Evolutionary conservation across 2,329 filamentous ascomycete genomes (phyloP), one percentile per base, ranked within the genome.

Genomic region (Sporothrix sp.): DNA sequence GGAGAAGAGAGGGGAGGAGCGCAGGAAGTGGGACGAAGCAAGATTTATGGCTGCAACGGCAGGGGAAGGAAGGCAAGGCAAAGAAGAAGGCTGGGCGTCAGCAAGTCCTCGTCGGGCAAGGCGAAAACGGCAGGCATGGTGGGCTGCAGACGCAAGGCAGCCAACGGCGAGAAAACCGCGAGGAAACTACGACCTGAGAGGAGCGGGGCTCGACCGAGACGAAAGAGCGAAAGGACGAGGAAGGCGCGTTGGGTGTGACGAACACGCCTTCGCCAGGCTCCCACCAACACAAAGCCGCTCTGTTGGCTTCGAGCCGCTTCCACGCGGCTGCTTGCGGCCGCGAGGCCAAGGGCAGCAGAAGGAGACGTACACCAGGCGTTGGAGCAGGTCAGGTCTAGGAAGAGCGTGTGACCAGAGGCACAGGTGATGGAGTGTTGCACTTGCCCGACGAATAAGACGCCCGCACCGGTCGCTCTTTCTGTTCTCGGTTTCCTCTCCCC

Each of bases 31-130:
- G 36, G 23, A 23, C 16, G 36, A 32, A 16, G 46, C 18, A 49
- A 33, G 46, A 33, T 21, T 48, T 48, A 39, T 33, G 35, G 32
- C 18, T 27, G 46, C 18, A 21, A 49, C 36, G n/a, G 20, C 18
- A 33, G 25, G 18, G 45, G 18, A 14, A 30, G 25, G 35, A 27
- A 33, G 30, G 32, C 14, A 21, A 39, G 13, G 42, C 16, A 39
- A 28, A 7, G 35, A 39, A 39, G 27, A 49, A 33, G 37, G 36
- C 27, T 27, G 18, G 36, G 23, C 16, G 35, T 33, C 35, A 27
- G 44, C 23, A 16, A 32, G 30, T n/a, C n/a, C n/a, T n/a, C n/a
- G 33, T 20, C 14, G 13, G 43, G 25, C 30, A 27, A 30, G 18
- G 20, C 14, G 20, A 18, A 28, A 43, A 43, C 25, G 39, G 43